These are phyloP conservation scores for Penicillium verrucosum DNA, from an alignment of 2,329 filamentous ascomycete species.

Conservation along the genomic window DNA sequence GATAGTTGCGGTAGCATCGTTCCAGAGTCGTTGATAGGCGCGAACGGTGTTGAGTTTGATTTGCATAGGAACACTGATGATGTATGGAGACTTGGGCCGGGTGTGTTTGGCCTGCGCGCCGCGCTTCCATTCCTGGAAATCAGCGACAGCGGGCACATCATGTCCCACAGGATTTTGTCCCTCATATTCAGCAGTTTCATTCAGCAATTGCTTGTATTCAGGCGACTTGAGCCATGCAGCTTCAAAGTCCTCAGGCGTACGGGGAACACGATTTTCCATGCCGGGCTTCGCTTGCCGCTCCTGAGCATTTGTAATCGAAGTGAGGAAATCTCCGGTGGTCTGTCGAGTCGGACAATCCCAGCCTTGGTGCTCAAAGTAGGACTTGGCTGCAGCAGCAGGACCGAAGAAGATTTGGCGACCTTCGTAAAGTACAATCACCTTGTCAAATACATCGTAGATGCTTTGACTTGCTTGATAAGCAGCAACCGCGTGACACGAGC, in stretches of 20 bases:
- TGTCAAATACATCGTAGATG: conserved; percentile 59
- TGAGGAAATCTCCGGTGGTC: conserved; percentile 66
- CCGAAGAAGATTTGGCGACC: conserved; percentile 74
- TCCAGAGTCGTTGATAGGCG: conserved; percentile 70
- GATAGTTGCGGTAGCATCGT: conserved; percentile 70
- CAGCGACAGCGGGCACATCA: conserved; percentile 20
- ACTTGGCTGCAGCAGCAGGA: conserved; percentile 54
- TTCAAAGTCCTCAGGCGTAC: conserved; percentile 66
- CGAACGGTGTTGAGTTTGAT: conserved; percentile 74
- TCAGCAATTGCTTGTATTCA: conserved; percentile 41
- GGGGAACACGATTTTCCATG: conserved; percentile 60
- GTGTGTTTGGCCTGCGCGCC: conserved; percentile 39
- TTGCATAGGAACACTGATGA: conserved; percentile 69
- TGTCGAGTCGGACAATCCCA: conserved; percentile 64
- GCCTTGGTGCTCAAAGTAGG: conserved; percentile 65
- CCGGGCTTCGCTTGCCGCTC: conserved; percentile 56
- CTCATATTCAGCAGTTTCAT: conserved; percentile 42
- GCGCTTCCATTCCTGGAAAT: conserved; percentile 35
- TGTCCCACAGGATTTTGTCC: conserved; percentile 35
- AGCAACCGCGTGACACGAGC: conserved; percentile 49
- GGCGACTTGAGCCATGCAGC: conserved; percentile 53
- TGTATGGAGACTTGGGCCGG: conserved; percentile 72
- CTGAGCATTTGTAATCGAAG: conserved; percentile 60
- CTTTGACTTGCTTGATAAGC: conserved; percentile 50
- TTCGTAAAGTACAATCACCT: conserved; percentile 66